Evolutionary conservation across 176 grass and related monocot species (phyloP).

Genomic region (barley (Hordeum vulgare)): MorexV3_pseudomolecules_assembly NC_058520.1:584237686-584238185

Average conservation of each 20-base stretch:
- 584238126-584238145: conserved; percentile 28
- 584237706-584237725: neutral
- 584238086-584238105: conserved; percentile 31
- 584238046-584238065: conserved; percentile 11
- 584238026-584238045: neutral
- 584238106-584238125: conserved; percentile 30
- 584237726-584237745: neutral
- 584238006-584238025: neutral
- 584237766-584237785: conserved; percentile 20
- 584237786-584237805: conserved; percentile 26
- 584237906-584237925: neutral
- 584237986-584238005: neutral
- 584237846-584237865: neutral
- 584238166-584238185: conserved; percentile 16
- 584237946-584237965: too few relatives aligned
- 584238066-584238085: conserved; percentile 38
- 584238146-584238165: conserved; percentile 35
- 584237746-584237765: neutral
- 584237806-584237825: neutral
- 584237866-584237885: neutral
- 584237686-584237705: conserved; percentile 31
- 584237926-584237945: too few relatives aligned
- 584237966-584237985: neutral
- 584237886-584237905: neutral
- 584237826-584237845: conserved; percentile 11